Evolutionary conservation across 2,329 filamentous ascomycete genomes (phyloP).

Genomic region (Nemania sp.): DNA sequence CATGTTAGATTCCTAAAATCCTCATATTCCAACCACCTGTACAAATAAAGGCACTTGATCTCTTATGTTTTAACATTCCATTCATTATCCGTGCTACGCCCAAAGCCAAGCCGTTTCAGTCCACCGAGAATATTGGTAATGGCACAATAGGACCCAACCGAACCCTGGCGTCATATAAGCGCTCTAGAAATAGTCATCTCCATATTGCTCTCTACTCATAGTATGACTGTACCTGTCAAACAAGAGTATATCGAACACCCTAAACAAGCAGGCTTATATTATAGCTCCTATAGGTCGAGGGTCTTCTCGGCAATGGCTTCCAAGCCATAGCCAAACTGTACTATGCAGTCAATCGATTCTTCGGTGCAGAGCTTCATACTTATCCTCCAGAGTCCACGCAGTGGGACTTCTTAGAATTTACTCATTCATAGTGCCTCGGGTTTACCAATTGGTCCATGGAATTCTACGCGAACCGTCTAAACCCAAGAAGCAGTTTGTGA

Average conservation of each 20-base stretch:
- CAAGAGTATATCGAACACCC: not conserved
- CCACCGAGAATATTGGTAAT: not conserved
- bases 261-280: not conserved
- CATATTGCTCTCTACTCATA: not conserved
- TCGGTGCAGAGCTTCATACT: constrained; percentile 9
- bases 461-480: not conserved
- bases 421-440: not conserved
- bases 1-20: not conserved
- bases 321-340: not conserved
- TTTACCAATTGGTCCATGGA: not conserved
- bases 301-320: not conserved
- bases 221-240: not conserved
- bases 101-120: not conserved
- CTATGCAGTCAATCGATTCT: not conserved
- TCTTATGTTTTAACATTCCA: not conserved
- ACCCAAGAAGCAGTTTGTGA: not conserved
- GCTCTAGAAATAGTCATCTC: not conserved
- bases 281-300: not conserved
- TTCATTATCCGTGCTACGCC: not conserved
- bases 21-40: not conserved
- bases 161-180: not conserved
- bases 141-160: not conserved
- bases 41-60: not conserved
- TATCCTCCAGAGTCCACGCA: not conserved
- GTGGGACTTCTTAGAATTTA: not conserved